These are phyloP conservation scores for Tylopilus sp. DNA, from an alignment of 1,284 basidiomycete species.

Conservation along the genomic window DNA sequence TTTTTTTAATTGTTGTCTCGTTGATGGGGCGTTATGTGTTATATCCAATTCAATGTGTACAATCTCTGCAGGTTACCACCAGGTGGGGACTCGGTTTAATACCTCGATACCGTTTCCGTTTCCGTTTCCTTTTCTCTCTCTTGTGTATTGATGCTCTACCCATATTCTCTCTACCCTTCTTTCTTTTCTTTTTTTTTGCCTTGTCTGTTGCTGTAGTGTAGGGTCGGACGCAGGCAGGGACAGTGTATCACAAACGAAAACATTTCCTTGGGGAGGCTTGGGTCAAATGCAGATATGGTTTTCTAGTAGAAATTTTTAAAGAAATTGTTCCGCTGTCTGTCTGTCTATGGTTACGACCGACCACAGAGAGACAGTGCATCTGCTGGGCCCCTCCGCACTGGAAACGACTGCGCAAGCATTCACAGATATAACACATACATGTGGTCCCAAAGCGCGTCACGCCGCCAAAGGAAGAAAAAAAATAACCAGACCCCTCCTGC, in stretches of 20 bases:
- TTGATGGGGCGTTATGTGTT: not conserved
- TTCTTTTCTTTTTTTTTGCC: not conserved
- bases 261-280: too few relatives aligned
- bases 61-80: constrained; percentile 7
- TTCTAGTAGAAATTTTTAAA: too few relatives aligned
- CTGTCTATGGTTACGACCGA: not conserved
- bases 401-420: too few relatives aligned
- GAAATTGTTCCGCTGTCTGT: too few relatives aligned
- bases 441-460: not conserved
- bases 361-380: too few relatives aligned
- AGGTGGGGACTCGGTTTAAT: constrained; percentile 14
- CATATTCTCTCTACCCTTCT: not conserved
- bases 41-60: constrained; percentile 2
- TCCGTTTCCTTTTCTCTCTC: not conserved
- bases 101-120: constrained; percentile 8
- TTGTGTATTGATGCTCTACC: constrained; percentile 8
- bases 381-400: too few relatives aligned
- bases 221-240: not conserved
- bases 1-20: not conserved
- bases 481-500: not conserved
- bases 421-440: not conserved
- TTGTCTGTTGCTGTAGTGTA: constrained; percentile 5
- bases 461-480: not conserved
- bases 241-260: constrained; percentile 7
- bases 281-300: too few relatives aligned